These are phyloP conservation scores for Penicillium sp. DNA, from an alignment of 2,329 filamentous ascomycete species.

Conservation along the genomic window DNA sequence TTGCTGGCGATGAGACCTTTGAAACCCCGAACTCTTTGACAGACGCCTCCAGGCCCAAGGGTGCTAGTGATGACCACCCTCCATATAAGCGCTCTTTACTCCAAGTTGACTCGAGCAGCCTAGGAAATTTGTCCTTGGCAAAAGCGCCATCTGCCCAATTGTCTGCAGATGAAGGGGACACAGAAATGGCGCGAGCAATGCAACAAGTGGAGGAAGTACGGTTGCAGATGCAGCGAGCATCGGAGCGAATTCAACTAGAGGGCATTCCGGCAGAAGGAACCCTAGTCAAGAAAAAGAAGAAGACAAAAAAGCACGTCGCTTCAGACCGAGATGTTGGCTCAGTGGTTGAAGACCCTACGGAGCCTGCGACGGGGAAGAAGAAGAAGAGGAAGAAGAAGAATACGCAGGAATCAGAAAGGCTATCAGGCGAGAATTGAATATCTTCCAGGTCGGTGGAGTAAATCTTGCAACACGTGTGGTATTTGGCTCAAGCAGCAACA, in stretches of 20 bases:
- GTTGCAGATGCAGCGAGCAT: constrained; percentile 70
- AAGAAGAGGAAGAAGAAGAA: constrained; percentile 7
- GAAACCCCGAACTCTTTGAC: constrained; percentile 42
- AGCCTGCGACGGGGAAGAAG: neutral
- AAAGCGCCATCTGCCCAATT: constrained; percentile 38
- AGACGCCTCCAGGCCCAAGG: constrained; percentile 42
- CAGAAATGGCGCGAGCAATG: constrained; percentile 84
- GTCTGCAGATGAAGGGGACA: constrained; percentile 67
- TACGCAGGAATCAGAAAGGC: neutral
- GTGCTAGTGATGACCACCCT: constrained; percentile 19
- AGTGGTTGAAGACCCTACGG: neutral
- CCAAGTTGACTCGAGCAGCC: constrained; percentile 80
- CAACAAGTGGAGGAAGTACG: constrained; percentile 82
- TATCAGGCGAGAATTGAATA: neutral
- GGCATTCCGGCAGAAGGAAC: constrained; percentile 47
- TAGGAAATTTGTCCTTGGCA: constrained; percentile 70
- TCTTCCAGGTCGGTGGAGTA: neutral
- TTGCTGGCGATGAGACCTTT: constrained; percentile 72
- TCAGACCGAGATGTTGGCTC: neutral
- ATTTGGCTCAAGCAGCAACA: constrained; percentile 1
- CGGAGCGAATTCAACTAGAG: constrained; percentile 51
- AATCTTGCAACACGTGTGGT: constrained; percentile 1
- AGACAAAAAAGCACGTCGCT: constrained; percentile 18
- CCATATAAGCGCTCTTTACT: constrained; percentile 65
- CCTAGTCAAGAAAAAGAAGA: constrained; percentile 58